These are phyloP conservation scores for Didymella glomerata DNA, from an alignment of 2,329 filamentous ascomycete species.

Conservation along the genomic window DNA sequence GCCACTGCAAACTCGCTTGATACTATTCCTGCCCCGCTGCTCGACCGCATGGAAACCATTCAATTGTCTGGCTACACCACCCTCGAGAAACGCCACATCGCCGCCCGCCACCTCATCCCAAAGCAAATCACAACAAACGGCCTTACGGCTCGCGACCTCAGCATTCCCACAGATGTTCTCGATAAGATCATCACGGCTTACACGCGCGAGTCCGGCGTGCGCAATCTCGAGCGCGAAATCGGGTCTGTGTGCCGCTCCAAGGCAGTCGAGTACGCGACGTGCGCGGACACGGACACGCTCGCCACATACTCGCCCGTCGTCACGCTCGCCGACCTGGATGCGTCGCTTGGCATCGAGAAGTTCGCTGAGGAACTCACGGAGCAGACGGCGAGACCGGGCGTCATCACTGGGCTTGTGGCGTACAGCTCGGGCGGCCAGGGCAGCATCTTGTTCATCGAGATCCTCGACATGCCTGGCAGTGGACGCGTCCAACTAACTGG, in stretches of 20 bases:
- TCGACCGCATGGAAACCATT: conserved; percentile 98
- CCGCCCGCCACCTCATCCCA: conserved; percentile 88
- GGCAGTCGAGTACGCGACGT: conserved; percentile 92
- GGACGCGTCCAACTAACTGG: conserved; percentile 94
- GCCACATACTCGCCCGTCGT: conserved; percentile 75
- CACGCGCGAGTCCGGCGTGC: conserved; percentile 94
- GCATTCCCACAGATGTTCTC: conserved; percentile 81
- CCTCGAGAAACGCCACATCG: conserved; percentile 95
- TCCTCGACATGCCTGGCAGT: conserved; percentile 93
- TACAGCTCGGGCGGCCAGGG: conserved; percentile 93
- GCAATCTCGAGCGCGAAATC: conserved; percentile 94
- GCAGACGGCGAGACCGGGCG: conserved; percentile 79
- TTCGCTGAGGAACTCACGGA: conserved; percentile 97
- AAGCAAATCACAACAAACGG: conserved; percentile 95
- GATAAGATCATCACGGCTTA: conserved; percentile 97
- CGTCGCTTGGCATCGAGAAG: conserved; percentile 89
- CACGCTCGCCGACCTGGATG: conserved; percentile 81
- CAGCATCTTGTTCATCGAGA: conserved; percentile 97
- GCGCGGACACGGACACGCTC: conserved; percentile 75
- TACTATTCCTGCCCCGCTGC: conserved; percentile 89
- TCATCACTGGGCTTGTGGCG: conserved; percentile 95
- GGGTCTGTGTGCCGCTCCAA: conserved; percentile 86
- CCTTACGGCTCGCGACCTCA: conserved; percentile 76
- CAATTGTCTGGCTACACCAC: conserved; percentile 94
- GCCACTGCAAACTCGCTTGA: conserved; percentile 95